Evolutionary conservation across 148 eudicot genomes (phyloP).

Genomic region (Limonium bicolor): DNA sequence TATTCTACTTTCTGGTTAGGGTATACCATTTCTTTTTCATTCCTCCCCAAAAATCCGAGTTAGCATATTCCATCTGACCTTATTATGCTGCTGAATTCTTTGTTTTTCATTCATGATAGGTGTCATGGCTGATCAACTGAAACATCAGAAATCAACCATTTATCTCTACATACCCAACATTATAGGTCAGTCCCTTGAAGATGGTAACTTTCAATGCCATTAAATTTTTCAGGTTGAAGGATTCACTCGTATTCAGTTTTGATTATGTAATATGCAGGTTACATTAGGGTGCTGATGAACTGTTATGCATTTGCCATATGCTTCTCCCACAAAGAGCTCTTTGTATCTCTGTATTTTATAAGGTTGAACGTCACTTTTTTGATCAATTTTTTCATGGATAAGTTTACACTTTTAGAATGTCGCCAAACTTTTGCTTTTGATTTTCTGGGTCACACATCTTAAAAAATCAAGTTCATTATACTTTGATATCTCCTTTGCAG

Average conservation of each 20-base stretch:
- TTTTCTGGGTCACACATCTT: neutral
- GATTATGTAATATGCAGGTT: slow-evolving; percentile 50
- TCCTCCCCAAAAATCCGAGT: too few species aligned
- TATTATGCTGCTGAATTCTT: too few species aligned
- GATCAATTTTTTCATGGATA: too few species aligned
- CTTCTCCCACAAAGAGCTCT: slow-evolving; percentile 53
- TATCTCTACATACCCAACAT: slow-evolving; percentile 84
- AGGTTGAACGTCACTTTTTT: slow-evolving; percentile 23
- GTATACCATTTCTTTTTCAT: too few species aligned
- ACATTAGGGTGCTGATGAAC: slow-evolving; percentile 64
- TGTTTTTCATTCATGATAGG: too few species aligned
- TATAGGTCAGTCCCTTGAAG: slow-evolving; percentile 36
- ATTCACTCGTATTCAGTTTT: neutral
- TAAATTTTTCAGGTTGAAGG: neutral
- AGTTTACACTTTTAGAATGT: too few species aligned
- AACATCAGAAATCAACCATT: slow-evolving; percentile 31
- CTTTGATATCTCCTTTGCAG: slow-evolving; percentile 22
- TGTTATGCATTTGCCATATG: slow-evolving; percentile 66
- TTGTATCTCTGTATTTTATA: slow-evolving; percentile 58
- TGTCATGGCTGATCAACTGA: slow-evolving; percentile 47
- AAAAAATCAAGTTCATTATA: slow-evolving; percentile 1
- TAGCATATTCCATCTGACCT: too few species aligned
- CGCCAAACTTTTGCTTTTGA: neutral
- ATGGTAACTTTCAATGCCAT: neutral
- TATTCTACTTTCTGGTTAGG: too few species aligned